These are phyloP conservation scores for Candida verbasci DNA, from an alignment of 805 yeast genomes.

Conservation along the genomic window DNA sequence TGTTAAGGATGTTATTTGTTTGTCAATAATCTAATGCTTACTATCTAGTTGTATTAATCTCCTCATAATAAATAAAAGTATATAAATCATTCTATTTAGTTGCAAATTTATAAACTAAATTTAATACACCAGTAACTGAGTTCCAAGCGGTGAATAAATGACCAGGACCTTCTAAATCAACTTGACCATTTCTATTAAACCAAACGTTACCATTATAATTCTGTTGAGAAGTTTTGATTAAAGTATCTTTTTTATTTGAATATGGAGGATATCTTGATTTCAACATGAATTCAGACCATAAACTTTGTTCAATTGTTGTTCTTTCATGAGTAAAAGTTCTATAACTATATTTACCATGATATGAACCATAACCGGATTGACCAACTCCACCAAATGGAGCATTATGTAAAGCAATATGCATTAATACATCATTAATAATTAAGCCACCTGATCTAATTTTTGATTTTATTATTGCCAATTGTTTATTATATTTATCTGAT, in stretches of 20 bases:
- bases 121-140: slow-evolving; percentile 25
- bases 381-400: slow-evolving; percentile 95
- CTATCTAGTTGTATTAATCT: too few relatives aligned
- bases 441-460: slow-evolving; percentile 70
- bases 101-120: slow-evolving; percentile 18
- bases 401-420: slow-evolving; percentile 63
- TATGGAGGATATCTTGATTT: slow-evolving; percentile 68
- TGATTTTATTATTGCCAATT: slow-evolving; percentile 38
- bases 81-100: not conserved
- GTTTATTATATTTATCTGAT: slow-evolving; percentile 42
- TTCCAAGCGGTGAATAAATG: slow-evolving; percentile 28
- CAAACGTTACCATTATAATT: slow-evolving; percentile 31
- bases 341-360: slow-evolving; percentile 61
- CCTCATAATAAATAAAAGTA: too few relatives aligned
- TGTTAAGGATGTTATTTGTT: too few relatives aligned
- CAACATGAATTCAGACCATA: slow-evolving; percentile 56
- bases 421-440: slow-evolving; percentile 62
- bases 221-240: slow-evolving; percentile 23
- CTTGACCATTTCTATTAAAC: slow-evolving; percentile 37
- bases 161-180: slow-evolving; percentile 29
- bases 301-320: slow-evolving; percentile 59
- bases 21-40: too few relatives aligned
- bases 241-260: slow-evolving; percentile 27
- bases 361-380: slow-evolving; percentile 72
- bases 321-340: slow-evolving; percentile 72